Percentiles rank a stretch among this genome's conserved stretches.
Conservation (phyloP, 768 basidiomycete species). For the Collybiopsis luxurians region DNA sequence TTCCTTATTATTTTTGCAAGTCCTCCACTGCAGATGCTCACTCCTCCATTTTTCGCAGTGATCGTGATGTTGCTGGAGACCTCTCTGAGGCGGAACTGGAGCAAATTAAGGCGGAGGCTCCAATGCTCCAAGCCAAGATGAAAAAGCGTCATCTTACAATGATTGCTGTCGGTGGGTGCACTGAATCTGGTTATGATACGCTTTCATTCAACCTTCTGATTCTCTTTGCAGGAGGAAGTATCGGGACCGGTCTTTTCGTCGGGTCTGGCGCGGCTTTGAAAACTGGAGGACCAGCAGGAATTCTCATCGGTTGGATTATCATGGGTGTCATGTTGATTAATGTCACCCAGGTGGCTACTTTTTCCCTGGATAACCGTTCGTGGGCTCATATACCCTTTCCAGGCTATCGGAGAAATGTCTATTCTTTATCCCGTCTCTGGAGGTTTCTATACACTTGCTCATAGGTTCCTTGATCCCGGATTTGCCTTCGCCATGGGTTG, state of each 20-base stretch:
- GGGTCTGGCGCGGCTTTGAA: conserved; percentile 40
- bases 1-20: neutral
- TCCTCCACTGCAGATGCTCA: neutral
- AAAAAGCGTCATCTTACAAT: conserved; percentile 44
- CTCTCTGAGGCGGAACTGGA: conserved; percentile 33
- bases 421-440: conserved; percentile 48
- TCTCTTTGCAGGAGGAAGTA: conserved; percentile 29
- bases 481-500: conserved; percentile 50
- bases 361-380: neutral
- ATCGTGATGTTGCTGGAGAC: conserved; percentile 33
- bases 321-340: conserved; percentile 48
- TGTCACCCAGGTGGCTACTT: conserved; percentile 36
- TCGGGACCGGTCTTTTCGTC: conserved; percentile 48
- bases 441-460: conserved; percentile 45
- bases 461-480: conserved; percentile 44
- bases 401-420: conserved; percentile 50
- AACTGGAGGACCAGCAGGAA: conserved; percentile 39
- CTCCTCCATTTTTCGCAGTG: neutral
- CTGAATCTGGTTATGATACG: no score
- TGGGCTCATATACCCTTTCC: neutral
- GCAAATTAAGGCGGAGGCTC: conserved; percentile 34
- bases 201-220: no score
- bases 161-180: conserved; percentile 49
- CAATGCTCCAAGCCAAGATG: conserved; percentile 48
- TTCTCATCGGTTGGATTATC: conserved; percentile 43